A percentile compares a stretch with the other conserved stretches of the same genome.
phyloP scores from a whole-genome alignment of 2,329 filamentous ascomycete species.

The Scedosporium aurantiacum region DNA sequence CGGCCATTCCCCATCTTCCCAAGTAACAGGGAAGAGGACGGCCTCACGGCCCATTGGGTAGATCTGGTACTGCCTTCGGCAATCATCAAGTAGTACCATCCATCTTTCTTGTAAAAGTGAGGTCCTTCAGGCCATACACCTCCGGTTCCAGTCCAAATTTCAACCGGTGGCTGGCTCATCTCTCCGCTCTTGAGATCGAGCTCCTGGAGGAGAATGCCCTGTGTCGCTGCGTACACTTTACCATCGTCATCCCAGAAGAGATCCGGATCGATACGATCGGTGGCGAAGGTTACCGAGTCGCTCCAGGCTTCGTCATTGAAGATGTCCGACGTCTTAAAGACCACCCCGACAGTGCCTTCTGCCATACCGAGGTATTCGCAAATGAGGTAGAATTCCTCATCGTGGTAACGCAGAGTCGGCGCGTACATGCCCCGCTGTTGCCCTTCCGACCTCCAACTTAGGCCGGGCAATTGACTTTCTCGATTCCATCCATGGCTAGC shows the following conservation, averaged over 20 bases:
- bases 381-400: constrained; percentile 10
- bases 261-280: constrained; percentile 28
- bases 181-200: constrained; percentile 24
- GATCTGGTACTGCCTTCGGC: constrained; percentile 26
- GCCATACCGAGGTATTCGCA: constrained; percentile 12
- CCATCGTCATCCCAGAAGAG: constrained; percentile 45
- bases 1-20: constrained; percentile 38
- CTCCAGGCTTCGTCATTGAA: constrained; percentile 15
- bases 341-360: constrained; percentile 9
- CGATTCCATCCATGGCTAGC: constrained; percentile 9
- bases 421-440: constrained; percentile 19
- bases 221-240: constrained; percentile 33
- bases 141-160: constrained; percentile 33
- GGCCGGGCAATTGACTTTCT: constrained; percentile 1
- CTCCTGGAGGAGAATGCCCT: constrained; percentile 16
- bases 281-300: constrained; percentile 15
- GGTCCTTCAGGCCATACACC: constrained; percentile 25
- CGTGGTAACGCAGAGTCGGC: constrained; percentile 29
- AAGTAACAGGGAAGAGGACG: constrained; percentile 37
- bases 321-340: constrained; percentile 11
- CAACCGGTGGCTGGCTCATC: constrained; percentile 18
- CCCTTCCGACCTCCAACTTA: neutral
- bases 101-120: constrained; percentile 31
- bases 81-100: constrained; percentile 37
- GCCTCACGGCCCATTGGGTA: constrained; percentile 46